phyloP scores from a whole-genome alignment of 2,329 filamentous ascomycete genomes.

The Pestalotiopsis sp. region DNA sequence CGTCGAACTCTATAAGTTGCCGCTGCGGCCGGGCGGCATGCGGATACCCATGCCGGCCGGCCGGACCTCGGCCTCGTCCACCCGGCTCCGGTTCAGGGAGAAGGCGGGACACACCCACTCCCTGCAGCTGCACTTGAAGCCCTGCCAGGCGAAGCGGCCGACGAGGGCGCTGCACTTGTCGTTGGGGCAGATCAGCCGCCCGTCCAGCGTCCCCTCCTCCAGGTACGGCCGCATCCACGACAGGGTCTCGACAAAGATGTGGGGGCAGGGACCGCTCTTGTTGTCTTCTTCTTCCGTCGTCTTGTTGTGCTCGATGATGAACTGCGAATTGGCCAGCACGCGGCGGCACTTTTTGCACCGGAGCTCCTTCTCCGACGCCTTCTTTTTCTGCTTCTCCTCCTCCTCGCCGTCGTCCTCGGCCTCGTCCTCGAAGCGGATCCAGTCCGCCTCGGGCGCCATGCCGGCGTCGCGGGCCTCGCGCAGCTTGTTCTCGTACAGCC shows the following conservation, averaged over 20 bases:
- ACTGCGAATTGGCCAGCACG: slow-evolving; percentile 56
- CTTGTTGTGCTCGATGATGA: slow-evolving; percentile 65
- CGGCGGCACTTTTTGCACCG: slow-evolving; percentile 91
- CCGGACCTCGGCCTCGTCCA: slow-evolving; percentile 63
- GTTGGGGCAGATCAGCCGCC: slow-evolving; percentile 82
- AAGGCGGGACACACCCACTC: slow-evolving; percentile 92
- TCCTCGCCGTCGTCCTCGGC: slow-evolving; percentile 41
- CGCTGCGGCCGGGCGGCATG: slow-evolving; percentile 50
- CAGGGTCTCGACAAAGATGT: slow-evolving; percentile 88
- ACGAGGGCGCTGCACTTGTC: slow-evolving; percentile 77
- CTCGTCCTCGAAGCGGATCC: slow-evolving; percentile 82
- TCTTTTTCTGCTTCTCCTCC: slow-evolving; percentile 12
- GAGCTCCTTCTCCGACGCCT: slow-evolving; percentile 55
- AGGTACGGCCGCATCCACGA: slow-evolving; percentile 92
- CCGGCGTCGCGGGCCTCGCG: slow-evolving; percentile 66
- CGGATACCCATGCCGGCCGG: slow-evolving; percentile 49
- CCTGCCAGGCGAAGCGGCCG: slow-evolving; percentile 95
- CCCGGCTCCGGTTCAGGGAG: slow-evolving; percentile 77
- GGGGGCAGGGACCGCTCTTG: slow-evolving; percentile 61
- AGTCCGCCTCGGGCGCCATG: slow-evolving; percentile 73
- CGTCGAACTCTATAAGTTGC: slow-evolving; percentile 33
- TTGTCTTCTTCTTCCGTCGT: slow-evolving; percentile 19
- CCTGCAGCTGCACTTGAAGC: slow-evolving; percentile 87
- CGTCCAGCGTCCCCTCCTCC: slow-evolving; percentile 78
- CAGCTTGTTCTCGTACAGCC: slow-evolving; percentile 57